Evolutionary conservation across 768 basidiomycete genomes (phyloP).

Genomic region (Naganishia friedmannii): DNA sequence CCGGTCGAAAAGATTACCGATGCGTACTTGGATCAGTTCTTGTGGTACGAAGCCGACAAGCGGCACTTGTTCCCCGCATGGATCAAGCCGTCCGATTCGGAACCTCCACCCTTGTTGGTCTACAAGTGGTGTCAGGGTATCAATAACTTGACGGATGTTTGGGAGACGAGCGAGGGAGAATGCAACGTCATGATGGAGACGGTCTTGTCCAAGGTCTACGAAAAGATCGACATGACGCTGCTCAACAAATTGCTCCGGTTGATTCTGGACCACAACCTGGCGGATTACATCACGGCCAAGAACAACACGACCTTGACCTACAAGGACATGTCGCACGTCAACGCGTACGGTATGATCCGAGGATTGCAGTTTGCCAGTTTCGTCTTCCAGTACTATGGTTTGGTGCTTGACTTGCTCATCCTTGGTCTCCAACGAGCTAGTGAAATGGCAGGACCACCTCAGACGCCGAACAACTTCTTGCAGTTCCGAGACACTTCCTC

Average conservation of each 20-base stretch:
- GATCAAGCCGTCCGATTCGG: conserved; percentile 98
- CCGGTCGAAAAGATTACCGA: conserved; percentile 99
- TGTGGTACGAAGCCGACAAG: conserved; percentile 99
- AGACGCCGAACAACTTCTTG: conserved; percentile 96
- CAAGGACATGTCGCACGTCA: conserved; percentile 98
- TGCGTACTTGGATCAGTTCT: conserved; percentile 97
- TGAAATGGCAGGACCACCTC: conserved; percentile 97
- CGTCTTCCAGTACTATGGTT: conserved; percentile 98
- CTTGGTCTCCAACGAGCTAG: conserved; percentile 96
- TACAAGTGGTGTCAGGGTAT: conserved; percentile 99
- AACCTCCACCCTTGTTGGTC: conserved; percentile 91
- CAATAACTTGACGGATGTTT: conserved; percentile 95
- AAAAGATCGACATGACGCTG: conserved; percentile 95
- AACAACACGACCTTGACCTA: conserved; percentile 93
- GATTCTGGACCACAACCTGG: conserved; percentile 96
- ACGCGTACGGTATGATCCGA: conserved; percentile 93
- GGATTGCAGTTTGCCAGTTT: conserved; percentile 98
- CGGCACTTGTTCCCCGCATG: conserved; percentile 96
- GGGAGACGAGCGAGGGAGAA: conserved; percentile 97
- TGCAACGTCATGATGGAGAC: conserved; percentile 99
- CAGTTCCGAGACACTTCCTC: conserved; percentile 93
- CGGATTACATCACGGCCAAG: conserved; percentile 98
- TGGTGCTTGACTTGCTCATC: conserved; percentile 90
- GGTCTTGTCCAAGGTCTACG: conserved; percentile 93
- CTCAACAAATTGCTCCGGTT: conserved; percentile 92